Evolutionary conservation across 352 stramenopile species (phyloP).

Genomic region (Pythium dissimile): DNA sequence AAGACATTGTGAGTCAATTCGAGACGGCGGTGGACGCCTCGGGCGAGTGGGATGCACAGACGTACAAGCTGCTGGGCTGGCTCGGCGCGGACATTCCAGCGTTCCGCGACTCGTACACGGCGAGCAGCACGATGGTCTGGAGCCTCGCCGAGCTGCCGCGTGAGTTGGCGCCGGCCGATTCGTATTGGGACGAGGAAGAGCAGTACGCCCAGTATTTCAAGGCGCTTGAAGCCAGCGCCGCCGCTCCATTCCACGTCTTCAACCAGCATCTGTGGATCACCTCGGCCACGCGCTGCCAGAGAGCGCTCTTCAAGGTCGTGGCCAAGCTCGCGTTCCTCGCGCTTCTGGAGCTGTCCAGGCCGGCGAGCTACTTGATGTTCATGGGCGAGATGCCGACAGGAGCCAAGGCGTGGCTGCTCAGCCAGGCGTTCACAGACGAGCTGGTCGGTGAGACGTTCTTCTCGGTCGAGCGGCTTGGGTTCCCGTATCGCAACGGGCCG

Average conservation of each 20-base stretch:
- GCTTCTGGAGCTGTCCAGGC: conserved; percentile 30
- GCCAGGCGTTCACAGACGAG: conserved; percentile 27
- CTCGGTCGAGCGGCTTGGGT: conserved; percentile 26
- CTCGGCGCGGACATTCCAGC: conserved; percentile 28
- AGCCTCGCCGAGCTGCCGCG: conserved; percentile 24
- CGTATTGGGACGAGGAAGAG: conserved; percentile 34
- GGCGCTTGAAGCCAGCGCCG: conserved; percentile 13
- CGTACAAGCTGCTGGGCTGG: conserved; percentile 36
- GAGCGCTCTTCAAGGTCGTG: conserved; percentile 43
- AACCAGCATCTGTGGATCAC: conserved; percentile 19
- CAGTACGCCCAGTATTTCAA: conserved; percentile 33
- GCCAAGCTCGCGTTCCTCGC: conserved; percentile 35
- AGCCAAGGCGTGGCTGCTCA: conserved; percentile 34
- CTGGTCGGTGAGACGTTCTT: conserved; percentile 32
- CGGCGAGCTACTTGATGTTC: conserved; percentile 45
- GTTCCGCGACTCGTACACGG: conserved; percentile 35
- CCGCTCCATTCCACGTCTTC: conserved; percentile 33
- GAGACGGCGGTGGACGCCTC: neutral
- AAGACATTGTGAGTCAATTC: conserved; percentile 33
- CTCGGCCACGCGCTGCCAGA: conserved; percentile 34
- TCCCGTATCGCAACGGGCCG: conserved; percentile 31
- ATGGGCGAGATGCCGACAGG: conserved; percentile 33
- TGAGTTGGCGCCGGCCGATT: neutral
- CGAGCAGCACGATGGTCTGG: conserved; percentile 28
- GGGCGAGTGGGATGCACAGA: conserved; percentile 25